Evolutionary conservation across 148 eudicot species (phyloP), one percentile per base, ranked within the genome.

Genomic region (Rhododendron ferrugineum): DNA sequence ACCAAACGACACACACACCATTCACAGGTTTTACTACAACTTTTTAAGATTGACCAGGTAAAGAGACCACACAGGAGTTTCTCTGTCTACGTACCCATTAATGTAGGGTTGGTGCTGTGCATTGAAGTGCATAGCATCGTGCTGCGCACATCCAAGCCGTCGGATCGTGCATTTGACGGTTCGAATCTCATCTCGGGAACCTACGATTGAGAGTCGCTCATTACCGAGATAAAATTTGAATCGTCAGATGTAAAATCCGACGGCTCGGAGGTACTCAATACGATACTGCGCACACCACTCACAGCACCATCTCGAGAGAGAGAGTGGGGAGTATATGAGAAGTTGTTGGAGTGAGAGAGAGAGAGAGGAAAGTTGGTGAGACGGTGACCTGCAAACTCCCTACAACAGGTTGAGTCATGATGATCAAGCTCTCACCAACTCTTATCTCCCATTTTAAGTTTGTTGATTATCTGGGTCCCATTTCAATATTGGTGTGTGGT

Each of bases 351-450:
- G n/a, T n/a, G 34, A 9, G 44, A 52, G 44, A 32, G 42, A 34
- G 42, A 20, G 49, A 20, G 22, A 4, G 28, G 20, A 23, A 85
- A 52, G 87, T 85, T 85, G 87, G 87, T 85, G 80, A 85, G 87
- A 85, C 36, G 34, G 54, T 54, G 87, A 80, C 84, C 66, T 26
- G 70, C 23, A 66, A 44, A n/a, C 56, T 14, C 46, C 64, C 64
- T 2, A 49, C 82, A 20, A 30, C 44, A 11, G 44, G 26, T 52
- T 26, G 6, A 26, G 6, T 11, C n/a, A 68, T 13, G 13, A 4
- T 30, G 23, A 34, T 37, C 83, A 36, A 18, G 22, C 68, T 62
- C 84, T 40, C 84, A 82, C 52, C 84, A 82, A 82, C 52, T 40
- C 75, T 62, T 62, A 58, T 37, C 72, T 37, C 72, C 49, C 6